Evolutionary conservation across 352 stramenopile species (phyloP).

Genomic region (Globisporangium rhizosaccharum): DNA sequence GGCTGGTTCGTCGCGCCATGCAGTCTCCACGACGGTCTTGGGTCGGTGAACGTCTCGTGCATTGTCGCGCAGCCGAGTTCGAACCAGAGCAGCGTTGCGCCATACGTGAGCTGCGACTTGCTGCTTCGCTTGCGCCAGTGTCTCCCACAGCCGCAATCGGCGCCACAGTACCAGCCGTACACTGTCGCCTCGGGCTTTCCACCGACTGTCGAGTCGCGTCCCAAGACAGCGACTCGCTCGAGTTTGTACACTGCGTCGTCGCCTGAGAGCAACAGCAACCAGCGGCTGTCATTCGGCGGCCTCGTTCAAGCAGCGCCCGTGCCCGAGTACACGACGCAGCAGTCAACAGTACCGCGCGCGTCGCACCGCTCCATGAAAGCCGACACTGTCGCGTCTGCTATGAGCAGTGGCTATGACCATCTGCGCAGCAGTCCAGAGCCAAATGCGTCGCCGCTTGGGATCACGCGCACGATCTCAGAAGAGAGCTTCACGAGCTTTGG

Average conservation of each 20-base stretch:
- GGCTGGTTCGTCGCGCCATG: slow-evolving; percentile 53
- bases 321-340: background rate
- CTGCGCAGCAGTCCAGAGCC: slow-evolving; percentile 14
- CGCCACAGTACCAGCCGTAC: background rate
- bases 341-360: background rate
- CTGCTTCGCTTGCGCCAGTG: slow-evolving; percentile 35
- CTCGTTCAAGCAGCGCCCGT: background rate
- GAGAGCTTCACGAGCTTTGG: slow-evolving; percentile 15
- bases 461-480: slow-evolving; percentile 14
- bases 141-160: slow-evolving; percentile 4
- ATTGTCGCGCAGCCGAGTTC: slow-evolving; percentile 33
- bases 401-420: slow-evolving; percentile 8
- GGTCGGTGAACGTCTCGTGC: slow-evolving; percentile 47
- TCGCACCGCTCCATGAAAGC: background rate
- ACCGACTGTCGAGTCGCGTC: too few species aligned
- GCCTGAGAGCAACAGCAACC: too few species aligned
- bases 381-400: too few species aligned
- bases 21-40: slow-evolving; percentile 21
- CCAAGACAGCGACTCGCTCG: too few species aligned
- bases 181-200: background rate
- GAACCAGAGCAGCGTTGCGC: slow-evolving; percentile 17
- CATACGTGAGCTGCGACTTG: slow-evolving; percentile 50
- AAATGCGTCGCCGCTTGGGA: slow-evolving; percentile 7
- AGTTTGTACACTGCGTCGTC: too few species aligned
- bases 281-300: background rate